Percentiles rank a stretch among this genome's conserved stretches.
phyloP scores from a whole-genome alignment of 1,284 basidiomycete genomes.

The Xerocomus amazonicus region DNA sequence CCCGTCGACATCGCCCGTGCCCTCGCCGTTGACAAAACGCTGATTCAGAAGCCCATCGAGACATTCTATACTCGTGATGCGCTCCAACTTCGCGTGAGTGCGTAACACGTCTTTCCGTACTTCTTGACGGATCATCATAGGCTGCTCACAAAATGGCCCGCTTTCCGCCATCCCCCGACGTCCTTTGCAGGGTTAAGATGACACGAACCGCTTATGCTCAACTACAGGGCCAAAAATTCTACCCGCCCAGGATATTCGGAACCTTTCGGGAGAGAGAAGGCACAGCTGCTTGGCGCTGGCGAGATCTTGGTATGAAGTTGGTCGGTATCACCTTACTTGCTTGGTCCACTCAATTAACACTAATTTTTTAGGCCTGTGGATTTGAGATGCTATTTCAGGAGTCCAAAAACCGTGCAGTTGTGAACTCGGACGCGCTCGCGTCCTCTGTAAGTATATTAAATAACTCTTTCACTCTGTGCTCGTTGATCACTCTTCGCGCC shows the following conservation, averaged over 20 bases:
- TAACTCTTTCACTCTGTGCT: not conserved
- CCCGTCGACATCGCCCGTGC: slow-evolving; percentile 77
- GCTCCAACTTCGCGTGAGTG: slow-evolving; percentile 75
- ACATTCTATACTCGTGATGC: slow-evolving; percentile 93
- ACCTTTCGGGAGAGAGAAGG: slow-evolving; percentile 63
- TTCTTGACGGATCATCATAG: slow-evolving; percentile 37
- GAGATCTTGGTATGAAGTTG: slow-evolving; percentile 88
- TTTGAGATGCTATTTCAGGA: slow-evolving; percentile 95
- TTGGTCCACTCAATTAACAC: not conserved
- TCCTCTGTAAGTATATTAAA: slow-evolving; percentile 45
- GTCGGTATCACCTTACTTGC: slow-evolving; percentile 34
- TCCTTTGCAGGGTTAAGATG: slow-evolving; percentile 65
- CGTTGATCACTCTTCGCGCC: not conserved
- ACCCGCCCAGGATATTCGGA: slow-evolving; percentile 88
- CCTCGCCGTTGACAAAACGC: slow-evolving; percentile 57
- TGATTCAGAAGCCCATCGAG: slow-evolving; percentile 84
- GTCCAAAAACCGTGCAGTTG: slow-evolving; percentile 51
- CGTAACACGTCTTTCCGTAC: not conserved
- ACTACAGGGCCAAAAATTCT: slow-evolving; percentile 85
- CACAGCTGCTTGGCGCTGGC: slow-evolving; percentile 66
- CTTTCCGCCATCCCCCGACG: slow-evolving; percentile 71
- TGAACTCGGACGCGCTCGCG: slow-evolving; percentile 37
- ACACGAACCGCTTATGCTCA: slow-evolving; percentile 93
- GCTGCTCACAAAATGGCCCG: slow-evolving; percentile 83
- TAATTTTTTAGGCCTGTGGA: slow-evolving; percentile 67